Conservation (phyloP, 2,329 filamentous ascomycete species). For the Botryotinia narcissicola region DNA sequence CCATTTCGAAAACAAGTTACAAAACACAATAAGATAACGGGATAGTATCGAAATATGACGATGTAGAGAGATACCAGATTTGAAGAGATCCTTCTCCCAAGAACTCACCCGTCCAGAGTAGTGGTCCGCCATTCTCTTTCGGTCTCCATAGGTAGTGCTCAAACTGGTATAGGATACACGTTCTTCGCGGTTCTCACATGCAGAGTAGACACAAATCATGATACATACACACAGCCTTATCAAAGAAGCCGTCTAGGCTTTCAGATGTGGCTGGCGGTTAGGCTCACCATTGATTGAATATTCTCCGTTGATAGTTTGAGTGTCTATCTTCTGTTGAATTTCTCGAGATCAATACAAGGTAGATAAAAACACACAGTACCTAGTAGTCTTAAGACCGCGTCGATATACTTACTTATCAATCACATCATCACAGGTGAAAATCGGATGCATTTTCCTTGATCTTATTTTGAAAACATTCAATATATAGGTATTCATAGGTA, state of each 20-base stretch:
- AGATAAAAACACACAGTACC: background rate
- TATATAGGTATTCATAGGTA: background rate
- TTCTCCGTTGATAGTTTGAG: background rate
- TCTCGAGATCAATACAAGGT: background rate
- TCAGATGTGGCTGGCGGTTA: background rate
- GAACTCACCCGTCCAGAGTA: background rate
- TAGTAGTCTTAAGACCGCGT: background rate
- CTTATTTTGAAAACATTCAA: background rate
- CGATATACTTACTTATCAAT: background rate
- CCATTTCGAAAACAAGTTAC: background rate
- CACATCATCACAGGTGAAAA: background rate
- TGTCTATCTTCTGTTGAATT: background rate
- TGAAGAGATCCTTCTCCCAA: background rate
- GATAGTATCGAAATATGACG: background rate
- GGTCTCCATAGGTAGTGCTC: background rate
- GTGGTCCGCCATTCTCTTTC: background rate
- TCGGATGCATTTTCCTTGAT: background rate
- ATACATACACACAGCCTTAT: conserved; percentile 2
- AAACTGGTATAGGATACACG: background rate
- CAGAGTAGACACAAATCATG: too few species aligned
- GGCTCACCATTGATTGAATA: background rate
- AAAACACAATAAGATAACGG: background rate
- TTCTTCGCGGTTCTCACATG: background rate
- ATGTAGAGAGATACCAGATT: background rate
- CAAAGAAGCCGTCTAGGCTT: conserved; percentile 3